phyloP scores from a whole-genome alignment of 805 yeast species.

The Starmerella scarabaei region DNA sequence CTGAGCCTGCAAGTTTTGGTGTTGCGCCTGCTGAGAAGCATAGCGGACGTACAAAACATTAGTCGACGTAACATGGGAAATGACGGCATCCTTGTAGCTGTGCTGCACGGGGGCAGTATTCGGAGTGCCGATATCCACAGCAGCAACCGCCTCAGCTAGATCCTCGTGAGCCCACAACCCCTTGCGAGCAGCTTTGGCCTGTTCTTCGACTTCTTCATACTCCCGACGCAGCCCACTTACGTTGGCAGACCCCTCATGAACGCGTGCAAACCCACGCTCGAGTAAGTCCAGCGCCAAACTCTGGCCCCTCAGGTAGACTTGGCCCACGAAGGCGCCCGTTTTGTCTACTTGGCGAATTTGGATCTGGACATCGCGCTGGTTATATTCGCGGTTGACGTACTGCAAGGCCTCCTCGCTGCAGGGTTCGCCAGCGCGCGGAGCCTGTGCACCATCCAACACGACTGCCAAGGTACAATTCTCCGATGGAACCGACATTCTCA shows the following conservation, averaged over 20 bases:
- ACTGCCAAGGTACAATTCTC: conserved; percentile 59
- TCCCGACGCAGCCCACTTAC: conserved; percentile 43
- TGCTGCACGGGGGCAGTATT: conserved; percentile 16
- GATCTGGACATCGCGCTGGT: conserved; percentile 63
- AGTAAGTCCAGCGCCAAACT: conserved; percentile 40
- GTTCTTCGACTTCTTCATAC: conserved; percentile 47
- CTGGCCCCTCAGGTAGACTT: conserved; percentile 35
- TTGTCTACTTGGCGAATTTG: conserved; percentile 60
- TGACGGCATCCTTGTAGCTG: conserved; percentile 27
- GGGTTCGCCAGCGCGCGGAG: conserved; percentile 29
- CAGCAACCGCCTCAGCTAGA: conserved; percentile 25
- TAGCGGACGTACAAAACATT: conserved; percentile 21
- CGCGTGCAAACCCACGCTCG: conserved; percentile 47
- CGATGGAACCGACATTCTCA: conserved; percentile 52
- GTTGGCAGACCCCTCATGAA: conserved; percentile 52
- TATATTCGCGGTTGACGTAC: conserved; percentile 39
- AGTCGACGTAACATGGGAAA: conserved; percentile 23
- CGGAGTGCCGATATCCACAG: conserved; percentile 14
- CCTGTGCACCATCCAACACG: conserved; percentile 61
- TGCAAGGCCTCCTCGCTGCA: conserved; percentile 39
- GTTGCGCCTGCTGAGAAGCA: conserved; percentile 13
- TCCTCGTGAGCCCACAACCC: conserved; percentile 52
- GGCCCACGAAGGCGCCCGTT: conserved; percentile 71
- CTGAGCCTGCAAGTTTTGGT: conserved; percentile 19
- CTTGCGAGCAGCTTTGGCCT: conserved; percentile 40